Evolutionary conservation across 2,329 filamentous ascomycete genomes (phyloP), one percentile per base, ranked within the genome.

Genomic region (Fusarium buxicola): DNA sequence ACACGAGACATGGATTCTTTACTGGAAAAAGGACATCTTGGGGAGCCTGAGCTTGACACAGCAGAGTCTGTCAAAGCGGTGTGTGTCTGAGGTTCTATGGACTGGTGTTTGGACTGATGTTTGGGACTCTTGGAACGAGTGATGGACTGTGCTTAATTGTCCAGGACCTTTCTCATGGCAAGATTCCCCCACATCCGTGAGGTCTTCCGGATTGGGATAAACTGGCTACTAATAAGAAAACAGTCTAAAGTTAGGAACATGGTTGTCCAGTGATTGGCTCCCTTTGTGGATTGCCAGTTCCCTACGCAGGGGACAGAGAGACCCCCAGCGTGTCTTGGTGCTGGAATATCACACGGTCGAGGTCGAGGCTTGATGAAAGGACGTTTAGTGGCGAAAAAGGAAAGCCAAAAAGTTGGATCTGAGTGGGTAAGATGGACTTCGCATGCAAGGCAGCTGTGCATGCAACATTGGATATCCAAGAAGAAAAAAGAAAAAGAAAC

Each of bases 91-190:
- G 31, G 15, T 15, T 55, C 43, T 16, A 44, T 59, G 40, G 28
- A 25, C 27, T 44, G n/a, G n/a, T n/a, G n/a, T 31, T 28, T 65
- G 51, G 57, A 44, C 43, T 49, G 61, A 62, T 65, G 60, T 58
- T 53, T 60, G 34, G 31, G 51, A 47, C 35, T 62, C 56, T 53
- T 48, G 28, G 61, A 43, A 44, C 61, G 21, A 62, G 56, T 27
- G 61, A 54, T 50, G 61, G 52, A 48, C 62, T 41, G 58, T 65
- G 62, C 62, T 52, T 59, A 55, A 65, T 63, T 65, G 60, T 21
- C 24, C 11, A 31, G 48, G 40, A 53, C 15, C 34, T 21, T 21
- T 38, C 34, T 48, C 32, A 40, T 16, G 46, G 28, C 35, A 13
- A 40, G 36, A 16, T 15, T 30, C 13, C 25, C 46, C 24, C 38